Conservation (phyloP, 73 alveolate species). For the Uronychia binucleata region DNA sequence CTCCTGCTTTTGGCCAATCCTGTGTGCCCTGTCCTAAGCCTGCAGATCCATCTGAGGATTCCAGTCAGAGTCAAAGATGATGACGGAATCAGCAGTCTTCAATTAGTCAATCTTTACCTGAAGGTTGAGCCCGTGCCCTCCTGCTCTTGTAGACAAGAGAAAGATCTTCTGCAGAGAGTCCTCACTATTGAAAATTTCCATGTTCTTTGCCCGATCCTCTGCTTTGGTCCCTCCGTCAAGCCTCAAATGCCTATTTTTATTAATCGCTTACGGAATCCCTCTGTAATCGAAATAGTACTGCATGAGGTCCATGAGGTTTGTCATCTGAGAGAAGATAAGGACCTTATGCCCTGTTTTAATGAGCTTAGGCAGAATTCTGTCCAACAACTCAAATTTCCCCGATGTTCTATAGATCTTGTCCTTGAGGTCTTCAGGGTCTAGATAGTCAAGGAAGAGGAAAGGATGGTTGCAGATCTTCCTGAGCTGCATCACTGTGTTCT, state of each 20-base stretch:
- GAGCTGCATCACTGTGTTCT: slow-evolving; percentile 98
- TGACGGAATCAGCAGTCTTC: slow-evolving; percentile 97
- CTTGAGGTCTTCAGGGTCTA: slow-evolving; percentile 67
- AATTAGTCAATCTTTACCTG: slow-evolving; percentile 43
- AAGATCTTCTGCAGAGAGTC: slow-evolving; percentile 85
- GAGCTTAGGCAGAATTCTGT: slow-evolving; percentile 95
- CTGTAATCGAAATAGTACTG: slow-evolving; percentile 89
- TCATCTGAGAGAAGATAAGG: slow-evolving; percentile 96
- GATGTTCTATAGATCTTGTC: slow-evolving; percentile 95
- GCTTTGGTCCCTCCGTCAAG: slow-evolving; percentile 97
- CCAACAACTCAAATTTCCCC: slow-evolving; percentile 98
- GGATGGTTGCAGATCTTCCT: slow-evolving; percentile 99
- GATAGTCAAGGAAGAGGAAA: slow-evolving; percentile 88
- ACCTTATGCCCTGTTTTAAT: slow-evolving; percentile 91
- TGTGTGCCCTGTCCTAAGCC: slow-evolving; percentile 99
- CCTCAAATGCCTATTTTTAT: slow-evolving; percentile 62
- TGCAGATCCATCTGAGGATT: slow-evolving; percentile 98
- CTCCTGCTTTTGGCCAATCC: slow-evolving; percentile 97
- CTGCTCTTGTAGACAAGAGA: slow-evolving; percentile 74
- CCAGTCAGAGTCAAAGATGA: slow-evolving; percentile 98
- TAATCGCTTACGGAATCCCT: slow-evolving; percentile 58
- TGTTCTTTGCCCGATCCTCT: slow-evolving; percentile 92
- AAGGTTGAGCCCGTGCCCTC: background rate
- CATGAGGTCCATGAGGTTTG: slow-evolving; percentile 96
- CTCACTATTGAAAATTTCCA: slow-evolving; percentile 79